Evolutionary conservation across 208 protist genomes (phyloP), one percentile per base, ranked within the genome.

Genomic region (Cochliopodium minus): DNA sequence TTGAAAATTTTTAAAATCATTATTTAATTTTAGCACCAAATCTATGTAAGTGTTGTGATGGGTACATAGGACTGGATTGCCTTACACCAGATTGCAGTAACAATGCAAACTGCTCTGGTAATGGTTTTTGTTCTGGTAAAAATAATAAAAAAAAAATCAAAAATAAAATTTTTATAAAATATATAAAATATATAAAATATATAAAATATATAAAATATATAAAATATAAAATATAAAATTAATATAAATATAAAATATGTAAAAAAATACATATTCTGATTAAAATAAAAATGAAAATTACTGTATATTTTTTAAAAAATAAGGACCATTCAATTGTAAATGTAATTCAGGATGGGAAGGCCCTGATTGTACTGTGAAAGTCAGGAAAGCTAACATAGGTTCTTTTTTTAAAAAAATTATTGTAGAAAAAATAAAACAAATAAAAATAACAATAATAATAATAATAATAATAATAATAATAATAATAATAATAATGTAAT

Each of bases 191-290:
- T 15, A 57, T 51, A 33, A 11, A 57, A 57, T 55, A 33, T 11
- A 57, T 51, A 46, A 33, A 57, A 50, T 55, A 50, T 55, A 57
- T 55, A 57, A 33, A 48, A 15, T n/a, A 57, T 55, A 57, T 25
- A 11, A 50, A 57, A 11, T 55, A 57, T 55, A 25, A 57, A 57
- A 43, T 22, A 43, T 43, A 43, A 43, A 43, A 43, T 22, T 22
- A 43, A 43, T 17, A 43, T 22, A 43, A 43, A 43, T 22, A 43
- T 22, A 43, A 43, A 43, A n/a, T 22, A 43, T 22, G n/a, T 22
- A 43, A n/a, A 43, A 43, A 43, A 43, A 43, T 22, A 43, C 17
- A 43, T 43, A 17, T 22, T 22, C n/a, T 43, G n/a, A 43, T 22
- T 22, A 43, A 43, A 43, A 43, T 22, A 43, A 43, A 43, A 43